Evolutionary conservation across 257 asterid species (phyloP).

Genomic region (Solanum lycopersicoides): DNA sequence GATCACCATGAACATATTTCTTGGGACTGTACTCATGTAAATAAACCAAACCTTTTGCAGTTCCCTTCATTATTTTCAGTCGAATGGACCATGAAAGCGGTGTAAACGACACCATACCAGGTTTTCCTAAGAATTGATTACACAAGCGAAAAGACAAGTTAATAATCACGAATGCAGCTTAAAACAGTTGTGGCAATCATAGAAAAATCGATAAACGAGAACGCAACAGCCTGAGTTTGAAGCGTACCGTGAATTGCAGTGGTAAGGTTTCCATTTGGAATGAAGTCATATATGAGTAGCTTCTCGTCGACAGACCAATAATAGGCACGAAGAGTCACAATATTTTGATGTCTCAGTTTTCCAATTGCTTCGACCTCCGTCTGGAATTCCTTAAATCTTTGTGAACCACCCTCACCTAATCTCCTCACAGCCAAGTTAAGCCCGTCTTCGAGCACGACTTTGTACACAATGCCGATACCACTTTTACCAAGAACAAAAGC

Average conservation of each 20-base stretch:
- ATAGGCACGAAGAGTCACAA: slow-evolving; percentile 72
- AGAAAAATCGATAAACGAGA: not conserved
- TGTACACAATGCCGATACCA: slow-evolving; percentile 82
- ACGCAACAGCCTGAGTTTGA: not conserved
- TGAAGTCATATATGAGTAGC: slow-evolving; percentile 65
- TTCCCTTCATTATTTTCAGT: slow-evolving; percentile 75
- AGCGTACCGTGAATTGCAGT: slow-evolving; percentile 71
- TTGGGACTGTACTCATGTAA: slow-evolving; percentile 90
- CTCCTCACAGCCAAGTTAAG: slow-evolving; percentile 73
- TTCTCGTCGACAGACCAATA: slow-evolving; percentile 96
- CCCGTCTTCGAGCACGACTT: slow-evolving; percentile 87
- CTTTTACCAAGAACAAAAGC: slow-evolving; percentile 92
- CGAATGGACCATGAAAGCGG: slow-evolving; percentile 70
- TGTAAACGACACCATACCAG: slow-evolving; percentile 45
- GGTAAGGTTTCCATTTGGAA: slow-evolving; percentile 78
- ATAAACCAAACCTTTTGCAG: slow-evolving; percentile 63
- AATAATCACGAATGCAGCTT: not conserved
- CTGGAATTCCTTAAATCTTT: slow-evolving; percentile 77
- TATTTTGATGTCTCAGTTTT: slow-evolving; percentile 70
- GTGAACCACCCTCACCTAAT: slow-evolving; percentile 91
- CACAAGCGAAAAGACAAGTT: not conserved
- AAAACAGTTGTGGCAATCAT: not conserved
- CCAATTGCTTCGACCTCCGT: slow-evolving; percentile 91
- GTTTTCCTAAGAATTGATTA: slow-evolving; percentile 41
- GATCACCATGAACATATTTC: slow-evolving; percentile 87